Conservation (phyloP, 306 rosid species). For the Canavalia ensiformis region DNA sequence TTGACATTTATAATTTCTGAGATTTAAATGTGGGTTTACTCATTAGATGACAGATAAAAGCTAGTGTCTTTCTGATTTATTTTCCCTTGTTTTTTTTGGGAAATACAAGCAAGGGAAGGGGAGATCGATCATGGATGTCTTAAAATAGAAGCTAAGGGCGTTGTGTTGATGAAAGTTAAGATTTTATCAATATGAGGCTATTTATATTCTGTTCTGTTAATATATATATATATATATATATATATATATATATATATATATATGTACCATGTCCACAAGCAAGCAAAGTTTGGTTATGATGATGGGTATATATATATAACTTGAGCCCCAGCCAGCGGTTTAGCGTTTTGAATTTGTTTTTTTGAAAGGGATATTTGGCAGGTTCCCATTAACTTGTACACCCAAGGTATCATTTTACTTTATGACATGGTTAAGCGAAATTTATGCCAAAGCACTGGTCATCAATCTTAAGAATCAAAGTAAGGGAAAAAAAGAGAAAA, state of each 20-base stretch:
- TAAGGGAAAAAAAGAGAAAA: background rate
- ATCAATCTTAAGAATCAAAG: background rate
- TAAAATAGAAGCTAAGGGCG: background rate
- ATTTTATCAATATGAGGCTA: background rate
- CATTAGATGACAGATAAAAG: no score
- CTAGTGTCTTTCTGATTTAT: constrained; percentile 48
- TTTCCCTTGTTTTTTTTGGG: background rate
- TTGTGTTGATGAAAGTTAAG: background rate
- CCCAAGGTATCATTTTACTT: background rate
- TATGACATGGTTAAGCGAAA: background rate
- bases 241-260: background rate
- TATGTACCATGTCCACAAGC: background rate
- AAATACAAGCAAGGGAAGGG: background rate
- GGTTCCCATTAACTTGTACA: background rate
- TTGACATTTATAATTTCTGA: no score
- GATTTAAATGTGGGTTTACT: no score
- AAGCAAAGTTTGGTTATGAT: background rate
- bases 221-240: background rate
- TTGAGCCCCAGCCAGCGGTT: background rate
- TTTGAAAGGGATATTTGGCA: background rate
- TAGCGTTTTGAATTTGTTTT: background rate
- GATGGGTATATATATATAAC: background rate
- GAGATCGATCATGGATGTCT: no score
- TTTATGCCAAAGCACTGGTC: background rate
- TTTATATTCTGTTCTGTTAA: background rate